phyloP scores from a whole-genome alignment of 305 asterid genomes.

The Caryopteris hybrid region DNA sequence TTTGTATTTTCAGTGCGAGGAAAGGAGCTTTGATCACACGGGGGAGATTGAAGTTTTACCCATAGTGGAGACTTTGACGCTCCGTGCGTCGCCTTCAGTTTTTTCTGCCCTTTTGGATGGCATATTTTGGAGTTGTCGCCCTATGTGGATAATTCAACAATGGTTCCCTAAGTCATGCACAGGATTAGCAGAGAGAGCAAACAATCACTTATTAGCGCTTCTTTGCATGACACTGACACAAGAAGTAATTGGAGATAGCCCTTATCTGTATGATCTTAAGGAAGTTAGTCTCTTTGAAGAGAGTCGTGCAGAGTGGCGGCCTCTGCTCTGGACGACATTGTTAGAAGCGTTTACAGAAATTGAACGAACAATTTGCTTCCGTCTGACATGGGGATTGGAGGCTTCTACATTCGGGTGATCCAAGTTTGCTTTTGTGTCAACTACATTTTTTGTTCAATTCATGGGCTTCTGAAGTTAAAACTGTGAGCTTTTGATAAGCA shows the following conservation, averaged over 20 bases:
- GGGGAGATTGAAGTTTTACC: not conserved
- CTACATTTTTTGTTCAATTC: too few species aligned
- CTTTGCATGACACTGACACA: not conserved
- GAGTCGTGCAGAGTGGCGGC: not conserved
- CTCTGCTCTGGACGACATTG: not conserved
- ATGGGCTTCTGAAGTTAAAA: too few species aligned
- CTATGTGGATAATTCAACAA: not conserved
- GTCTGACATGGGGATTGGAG: not conserved
- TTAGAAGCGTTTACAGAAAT: not conserved
- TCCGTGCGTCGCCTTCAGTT: too few species aligned
- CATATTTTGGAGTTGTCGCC: conserved; percentile 1
- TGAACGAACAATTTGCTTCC: not conserved
- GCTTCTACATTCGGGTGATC: too few species aligned
- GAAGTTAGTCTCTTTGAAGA: not conserved
- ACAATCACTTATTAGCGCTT: not conserved
- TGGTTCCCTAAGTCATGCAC: too few species aligned
- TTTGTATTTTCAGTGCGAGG: not conserved
- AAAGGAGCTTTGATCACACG: too few species aligned
- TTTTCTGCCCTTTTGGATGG: not conserved
- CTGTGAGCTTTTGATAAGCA: too few species aligned
- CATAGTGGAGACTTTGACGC: conserved; percentile 7
- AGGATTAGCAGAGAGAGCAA: not conserved
- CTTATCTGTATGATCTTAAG: not conserved
- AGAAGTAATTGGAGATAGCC: not conserved
- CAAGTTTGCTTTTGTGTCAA: too few species aligned